A percentile compares a stretch with the other conserved stretches of the same genome.
Conservation (phyloP, 768 basidiomycete genomes). For the Lyophyllum semitale region DNA sequence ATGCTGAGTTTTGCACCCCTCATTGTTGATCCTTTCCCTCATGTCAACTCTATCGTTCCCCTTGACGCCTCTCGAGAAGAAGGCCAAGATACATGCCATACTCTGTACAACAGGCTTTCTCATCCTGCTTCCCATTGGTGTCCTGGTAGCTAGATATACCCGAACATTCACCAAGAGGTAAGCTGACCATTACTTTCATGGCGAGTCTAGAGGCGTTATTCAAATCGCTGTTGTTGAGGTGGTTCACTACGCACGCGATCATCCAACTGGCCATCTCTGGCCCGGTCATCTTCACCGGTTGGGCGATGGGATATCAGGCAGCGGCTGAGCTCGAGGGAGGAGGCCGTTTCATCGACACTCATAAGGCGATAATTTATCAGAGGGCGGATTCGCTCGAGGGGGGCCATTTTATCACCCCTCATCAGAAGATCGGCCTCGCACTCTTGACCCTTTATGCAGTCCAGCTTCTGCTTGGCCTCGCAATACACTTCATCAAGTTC, state of each 20-base stretch:
- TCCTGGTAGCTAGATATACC: constrained; percentile 52
- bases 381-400: constrained; percentile 30
- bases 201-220: neutral
- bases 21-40: constrained; percentile 2
- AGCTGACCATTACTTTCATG: constrained; percentile 15
- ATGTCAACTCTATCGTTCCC: constrained; percentile 15
- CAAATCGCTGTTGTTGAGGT: constrained; percentile 29
- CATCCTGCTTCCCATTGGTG: constrained; percentile 59
- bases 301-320: constrained; percentile 42
- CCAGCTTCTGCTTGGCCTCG: constrained; percentile 47
- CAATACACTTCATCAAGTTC: constrained; percentile 57
- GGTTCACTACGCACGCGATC: constrained; percentile 51
- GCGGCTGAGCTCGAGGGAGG: constrained; percentile 29
- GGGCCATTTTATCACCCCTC: constrained; percentile 43
- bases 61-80: constrained; percentile 31
- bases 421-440: constrained; percentile 52
- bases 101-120: constrained; percentile 50
- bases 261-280: constrained; percentile 52
- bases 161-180: constrained; percentile 51
- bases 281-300: constrained; percentile 56
- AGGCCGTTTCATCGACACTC: constrained; percentile 42
- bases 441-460: constrained; percentile 55
- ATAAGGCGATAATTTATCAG: constrained; percentile 46
- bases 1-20: neutral
- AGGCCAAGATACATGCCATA: constrained; percentile 49